Conservation (phyloP, 768 basidiomycete species). For the Termitomyces sp. region DNA sequence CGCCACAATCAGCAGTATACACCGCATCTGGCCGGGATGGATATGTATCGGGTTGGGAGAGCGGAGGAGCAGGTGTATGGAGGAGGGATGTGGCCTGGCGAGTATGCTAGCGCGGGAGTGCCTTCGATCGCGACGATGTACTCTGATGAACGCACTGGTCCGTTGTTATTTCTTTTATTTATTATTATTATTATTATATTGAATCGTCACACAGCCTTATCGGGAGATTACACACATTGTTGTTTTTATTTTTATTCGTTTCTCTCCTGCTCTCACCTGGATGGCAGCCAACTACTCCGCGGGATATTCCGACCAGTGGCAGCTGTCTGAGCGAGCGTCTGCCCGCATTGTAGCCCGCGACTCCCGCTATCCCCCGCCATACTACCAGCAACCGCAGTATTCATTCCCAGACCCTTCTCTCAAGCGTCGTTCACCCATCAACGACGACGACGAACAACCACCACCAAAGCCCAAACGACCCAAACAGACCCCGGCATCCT, state of each 20-base stretch:
- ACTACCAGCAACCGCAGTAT: conserved; percentile 5
- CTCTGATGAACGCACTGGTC: conserved; percentile 58
- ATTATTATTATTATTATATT: too few species aligned
- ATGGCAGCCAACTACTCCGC: conserved; percentile 18
- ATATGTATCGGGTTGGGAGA: neutral
- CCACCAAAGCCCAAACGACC: conserved; percentile 36
- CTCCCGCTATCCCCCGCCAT: neutral
- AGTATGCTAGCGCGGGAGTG: neutral
- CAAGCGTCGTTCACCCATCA: conserved; percentile 28
- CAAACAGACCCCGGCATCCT: conserved; percentile 29
- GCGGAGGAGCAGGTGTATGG: conserved; percentile 28
- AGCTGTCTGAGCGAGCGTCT: conserved; percentile 51
- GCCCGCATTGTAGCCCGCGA: conserved; percentile 56
- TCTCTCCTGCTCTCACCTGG: neutral
- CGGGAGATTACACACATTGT: conserved; percentile 42
- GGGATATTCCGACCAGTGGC: conserved; percentile 30
- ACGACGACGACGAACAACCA: conserved; percentile 30
- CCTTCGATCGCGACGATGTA: conserved; percentile 36
- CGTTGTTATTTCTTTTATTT: conserved; percentile 23
- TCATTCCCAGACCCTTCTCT: conserved; percentile 20
- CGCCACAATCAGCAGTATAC: conserved; percentile 17
- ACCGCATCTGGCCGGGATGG: conserved; percentile 28
- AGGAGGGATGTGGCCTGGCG: conserved; percentile 19
- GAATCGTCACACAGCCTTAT: conserved; percentile 34
- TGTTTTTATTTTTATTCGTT: conserved; percentile 7